A percentile compares a stretch with the other conserved stretches of the same genome.
These are phyloP conservation scores for Paragyromitra xinjiangensis DNA, from an alignment of 495 filamentous ascomycete genomes.

Conservation along the genomic window DNA sequence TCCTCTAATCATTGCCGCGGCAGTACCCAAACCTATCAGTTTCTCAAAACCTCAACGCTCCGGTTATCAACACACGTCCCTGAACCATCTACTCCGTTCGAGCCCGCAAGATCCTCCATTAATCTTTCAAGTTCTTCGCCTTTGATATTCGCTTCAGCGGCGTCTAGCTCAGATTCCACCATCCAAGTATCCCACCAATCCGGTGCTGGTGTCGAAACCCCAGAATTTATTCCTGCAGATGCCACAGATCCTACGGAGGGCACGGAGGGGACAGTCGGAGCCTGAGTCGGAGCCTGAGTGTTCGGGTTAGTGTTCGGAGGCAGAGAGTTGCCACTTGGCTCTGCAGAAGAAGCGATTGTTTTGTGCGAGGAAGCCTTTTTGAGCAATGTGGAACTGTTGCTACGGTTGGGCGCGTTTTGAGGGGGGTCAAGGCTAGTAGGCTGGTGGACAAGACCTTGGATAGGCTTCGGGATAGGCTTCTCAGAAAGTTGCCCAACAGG, in stretches of 20 bases:
- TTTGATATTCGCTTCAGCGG: not conserved
- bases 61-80: not conserved
- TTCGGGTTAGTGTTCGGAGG: not conserved
- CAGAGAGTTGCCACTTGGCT: not conserved
- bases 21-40: too few species aligned
- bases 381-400: not conserved
- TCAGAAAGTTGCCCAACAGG: not conserved
- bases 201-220: not conserved
- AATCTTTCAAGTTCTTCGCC: not conserved
- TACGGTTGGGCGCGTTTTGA: not conserved
- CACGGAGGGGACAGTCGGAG: not conserved
- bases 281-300: not conserved
- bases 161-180: not conserved
- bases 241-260: not conserved
- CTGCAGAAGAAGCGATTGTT: not conserved
- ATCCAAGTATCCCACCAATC: constrained; percentile 4
- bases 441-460: not conserved
- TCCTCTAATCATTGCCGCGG: too few species aligned
- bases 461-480: not conserved
- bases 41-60: too few species aligned
- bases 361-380: not conserved
- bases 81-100: not conserved
- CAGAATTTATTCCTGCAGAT: not conserved
- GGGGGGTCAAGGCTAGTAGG: not conserved
- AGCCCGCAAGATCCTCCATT: not conserved